These are phyloP conservation scores for Leccinum pachyderme DNA, from an alignment of 1,284 basidiomycete genomes.

Conservation along the genomic window DNA sequence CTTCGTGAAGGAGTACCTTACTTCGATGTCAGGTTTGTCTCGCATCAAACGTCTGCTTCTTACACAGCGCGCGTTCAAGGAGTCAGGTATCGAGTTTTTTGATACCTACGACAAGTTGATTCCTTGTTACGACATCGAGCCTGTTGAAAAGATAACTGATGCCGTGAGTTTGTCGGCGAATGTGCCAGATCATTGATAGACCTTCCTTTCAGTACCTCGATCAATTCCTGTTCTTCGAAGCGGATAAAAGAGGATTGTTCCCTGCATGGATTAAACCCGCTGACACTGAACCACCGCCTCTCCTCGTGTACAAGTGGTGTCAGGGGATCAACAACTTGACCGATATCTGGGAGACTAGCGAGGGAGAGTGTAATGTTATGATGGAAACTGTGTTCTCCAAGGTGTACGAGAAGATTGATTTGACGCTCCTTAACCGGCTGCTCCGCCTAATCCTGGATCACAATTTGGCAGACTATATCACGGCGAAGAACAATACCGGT, in stretches of 20 bases:
- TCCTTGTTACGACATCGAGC: constrained; percentile 97
- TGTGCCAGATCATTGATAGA: constrained; percentile 10
- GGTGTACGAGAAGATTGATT: constrained; percentile 97
- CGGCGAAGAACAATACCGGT: constrained; percentile 94
- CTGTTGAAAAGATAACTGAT: constrained; percentile 98
- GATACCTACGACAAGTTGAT: constrained; percentile 97
- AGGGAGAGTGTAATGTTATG: constrained; percentile 95
- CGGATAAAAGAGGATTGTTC: constrained; percentile 96
- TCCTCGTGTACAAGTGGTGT: constrained; percentile 97
- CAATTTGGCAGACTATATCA: constrained; percentile 97
- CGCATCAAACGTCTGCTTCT: constrained; percentile 94
- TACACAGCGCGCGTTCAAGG: constrained; percentile 97
- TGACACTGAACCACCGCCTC: constrained; percentile 92
- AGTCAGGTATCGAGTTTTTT: constrained; percentile 93
- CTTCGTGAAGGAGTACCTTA: constrained; percentile 2
- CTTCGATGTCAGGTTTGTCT: constrained; percentile 62
- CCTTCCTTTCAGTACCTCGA: constrained; percentile 68
- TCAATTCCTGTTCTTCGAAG: constrained; percentile 87
- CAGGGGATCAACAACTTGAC: constrained; percentile 92
- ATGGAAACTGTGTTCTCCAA: constrained; percentile 97
- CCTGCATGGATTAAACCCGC: constrained; percentile 98
- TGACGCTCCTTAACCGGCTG: constrained; percentile 91
- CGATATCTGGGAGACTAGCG: constrained; percentile 95
- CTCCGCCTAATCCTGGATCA: constrained; percentile 94
- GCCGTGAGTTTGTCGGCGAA: constrained; percentile 52